Percentiles rank a stretch among this genome's conserved stretches.
Evolutionary conservation across 352 stramenopile species (phyloP).

Genomic region (Pythium insidiosum): DNA sequence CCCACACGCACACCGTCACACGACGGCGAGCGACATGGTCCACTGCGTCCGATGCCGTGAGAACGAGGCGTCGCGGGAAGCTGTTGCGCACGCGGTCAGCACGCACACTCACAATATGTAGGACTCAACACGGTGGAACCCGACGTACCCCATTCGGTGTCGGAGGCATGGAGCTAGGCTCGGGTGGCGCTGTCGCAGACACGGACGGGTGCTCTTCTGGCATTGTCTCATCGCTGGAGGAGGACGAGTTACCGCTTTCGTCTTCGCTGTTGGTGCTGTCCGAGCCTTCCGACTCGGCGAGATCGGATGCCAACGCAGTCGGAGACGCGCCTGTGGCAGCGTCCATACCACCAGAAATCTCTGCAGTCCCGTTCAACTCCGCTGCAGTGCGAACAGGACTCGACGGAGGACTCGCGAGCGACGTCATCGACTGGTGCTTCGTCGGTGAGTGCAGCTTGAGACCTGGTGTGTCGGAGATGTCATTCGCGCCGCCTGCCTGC

Average conservation of each 20-base stretch:
- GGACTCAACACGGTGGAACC: no score
- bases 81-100: slow-evolving; percentile 7
- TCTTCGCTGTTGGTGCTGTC: slow-evolving; percentile 73
- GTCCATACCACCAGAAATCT: neutral
- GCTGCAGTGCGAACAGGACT: slow-evolving; percentile 1
- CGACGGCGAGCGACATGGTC: slow-evolving; percentile 44
- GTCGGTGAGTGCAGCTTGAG: slow-evolving; percentile 55
- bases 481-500: slow-evolving; percentile 50
- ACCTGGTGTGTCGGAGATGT: slow-evolving; percentile 31
- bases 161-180: slow-evolving; percentile 8
- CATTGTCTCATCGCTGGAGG: slow-evolving; percentile 54
- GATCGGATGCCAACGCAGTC: slow-evolving; percentile 39
- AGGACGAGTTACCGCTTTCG: slow-evolving; percentile 66
- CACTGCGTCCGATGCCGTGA: slow-evolving; percentile 7
- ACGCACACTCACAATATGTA: slow-evolving; percentile 15
- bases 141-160: slow-evolving; percentile 9
- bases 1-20: slow-evolving; percentile 75
- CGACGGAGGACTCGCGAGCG: slow-evolving; percentile 1
- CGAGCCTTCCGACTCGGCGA: slow-evolving; percentile 73
- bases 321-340: slow-evolving; percentile 6
- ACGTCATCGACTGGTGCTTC: slow-evolving; percentile 17
- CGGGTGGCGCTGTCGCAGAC: slow-evolving; percentile 1
- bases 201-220: slow-evolving; percentile 16
- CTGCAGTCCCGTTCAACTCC: neutral
- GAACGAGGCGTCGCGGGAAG: slow-evolving; percentile 8